Evolutionary conservation across 1,284 basidiomycete genomes (phyloP), one percentile per base, ranked within the genome.

Genomic region (Austropuccinia psidii): DNA sequence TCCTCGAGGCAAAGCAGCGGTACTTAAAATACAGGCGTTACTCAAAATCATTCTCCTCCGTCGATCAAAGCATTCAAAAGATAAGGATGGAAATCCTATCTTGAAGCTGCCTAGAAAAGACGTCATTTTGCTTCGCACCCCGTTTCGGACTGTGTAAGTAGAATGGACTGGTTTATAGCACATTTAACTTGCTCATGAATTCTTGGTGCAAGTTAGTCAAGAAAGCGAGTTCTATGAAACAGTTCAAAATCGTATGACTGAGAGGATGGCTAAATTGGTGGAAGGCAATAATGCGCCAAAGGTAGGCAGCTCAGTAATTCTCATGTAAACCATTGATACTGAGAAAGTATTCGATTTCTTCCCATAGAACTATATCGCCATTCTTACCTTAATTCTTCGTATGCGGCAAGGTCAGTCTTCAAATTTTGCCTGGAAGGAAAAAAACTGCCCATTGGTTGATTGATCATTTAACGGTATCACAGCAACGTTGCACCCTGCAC

Each of bases 21-120:
- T 95, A 86, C 92, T 91, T 78, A 67, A 68, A 27, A 72, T 78
- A 4, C 80, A 91, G 86, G 87, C 90, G 49, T 87, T 98, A 1
- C 83, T 98, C 5, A 88, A 89, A 77, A 86, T 89, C 2, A 85
- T 95, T 77, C 96, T 98, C 93, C 86, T 98, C 21, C 86, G 95
- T 6, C 87, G 95, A 0, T 89, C 86, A 3, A 98, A 98, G 81
- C 87, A 89, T 49, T 88, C 91, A 47, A 82, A 84, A 0, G 81
- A 92, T 19, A 80, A 83, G 75, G 90, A 95, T 77, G 95, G 95
- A 17, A 90, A 92, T 77, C 86, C 87, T 0, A 84, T 98, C n/a
- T 84, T 98, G 50, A 85, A 89, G 37, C 85, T 98, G 0, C 96
- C 95, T 0, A 85, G 84, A 31, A 86, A 93, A 6, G 85, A 81